phyloP scores from a whole-genome alignment of 2,329 filamentous ascomycete genomes.

The Pseudogymnoascus sp. region DNA sequence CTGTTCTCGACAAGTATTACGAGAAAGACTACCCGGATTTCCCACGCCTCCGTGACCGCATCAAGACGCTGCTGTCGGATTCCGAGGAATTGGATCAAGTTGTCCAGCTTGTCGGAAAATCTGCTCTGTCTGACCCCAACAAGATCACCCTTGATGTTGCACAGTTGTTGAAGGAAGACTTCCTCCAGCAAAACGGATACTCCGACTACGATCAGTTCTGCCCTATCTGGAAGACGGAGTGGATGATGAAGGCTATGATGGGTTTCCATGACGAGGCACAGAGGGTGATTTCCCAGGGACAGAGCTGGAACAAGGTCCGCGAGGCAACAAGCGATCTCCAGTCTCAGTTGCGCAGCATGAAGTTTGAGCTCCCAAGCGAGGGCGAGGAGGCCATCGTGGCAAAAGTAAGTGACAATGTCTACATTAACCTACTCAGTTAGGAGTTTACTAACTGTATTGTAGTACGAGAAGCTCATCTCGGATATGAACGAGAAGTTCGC shows the following conservation, averaged over 20 bases:
- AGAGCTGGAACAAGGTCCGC: slow-evolving; percentile 86
- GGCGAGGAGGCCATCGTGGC: slow-evolving; percentile 73
- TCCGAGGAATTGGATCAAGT: slow-evolving; percentile 98
- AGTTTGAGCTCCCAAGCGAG: slow-evolving; percentile 89
- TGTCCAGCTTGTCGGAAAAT: slow-evolving; percentile 96
- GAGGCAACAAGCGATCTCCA: slow-evolving; percentile 86
- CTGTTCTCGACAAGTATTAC: slow-evolving; percentile 84
- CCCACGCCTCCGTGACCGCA: slow-evolving; percentile 82
- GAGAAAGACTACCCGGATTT: slow-evolving; percentile 91
- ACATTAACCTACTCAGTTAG: background rate
- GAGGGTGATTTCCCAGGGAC: slow-evolving; percentile 86
- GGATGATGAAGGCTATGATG: slow-evolving; percentile 99
- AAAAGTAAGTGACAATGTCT: slow-evolving; percentile 56
- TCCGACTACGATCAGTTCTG: slow-evolving; percentile 99
- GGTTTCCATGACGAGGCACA: slow-evolving; percentile 96
- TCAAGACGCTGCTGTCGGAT: slow-evolving; percentile 87
- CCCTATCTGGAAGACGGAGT: slow-evolving; percentile 98
- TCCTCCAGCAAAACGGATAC: slow-evolving; percentile 98
- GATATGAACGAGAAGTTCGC: slow-evolving; percentile 97
- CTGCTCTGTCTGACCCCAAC: slow-evolving; percentile 88
- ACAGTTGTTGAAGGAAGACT: slow-evolving; percentile 91
- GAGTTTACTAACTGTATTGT: slow-evolving; percentile 34
- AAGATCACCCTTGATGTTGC: slow-evolving; percentile 97
- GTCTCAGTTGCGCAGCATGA: slow-evolving; percentile 78
- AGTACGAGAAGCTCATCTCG: slow-evolving; percentile 91